These are phyloP conservation scores for Chlorociboria aeruginascens DNA, from an alignment of 495 filamentous ascomycete species.

Conservation along the genomic window DNA sequence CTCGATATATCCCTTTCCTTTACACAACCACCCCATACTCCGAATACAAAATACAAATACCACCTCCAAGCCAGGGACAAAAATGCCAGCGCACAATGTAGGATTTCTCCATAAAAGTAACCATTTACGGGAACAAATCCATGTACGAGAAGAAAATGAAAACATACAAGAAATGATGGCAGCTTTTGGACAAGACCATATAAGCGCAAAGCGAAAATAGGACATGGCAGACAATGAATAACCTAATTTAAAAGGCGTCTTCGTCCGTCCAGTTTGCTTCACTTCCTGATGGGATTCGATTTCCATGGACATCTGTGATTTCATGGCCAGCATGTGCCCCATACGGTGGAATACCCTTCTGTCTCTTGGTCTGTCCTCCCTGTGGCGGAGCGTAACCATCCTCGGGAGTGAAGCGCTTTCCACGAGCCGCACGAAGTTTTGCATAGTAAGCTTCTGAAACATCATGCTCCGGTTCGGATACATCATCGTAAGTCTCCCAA, in stretches of 20 bases:
- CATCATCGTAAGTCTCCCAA: constrained; percentile 87
- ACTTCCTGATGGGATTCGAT: constrained; percentile 37
- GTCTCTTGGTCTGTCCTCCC: constrained; percentile 34
- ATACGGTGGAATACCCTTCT: constrained; percentile 33
- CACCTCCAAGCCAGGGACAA: background rate
- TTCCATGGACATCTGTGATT: constrained; percentile 25
- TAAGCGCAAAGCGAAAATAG: background rate
- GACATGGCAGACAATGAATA: background rate
- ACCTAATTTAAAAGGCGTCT: constrained; percentile 29
- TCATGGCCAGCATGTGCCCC: constrained; percentile 23
- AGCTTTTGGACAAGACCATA: background rate
- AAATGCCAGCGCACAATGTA: background rate
- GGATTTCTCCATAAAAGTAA: constrained; percentile 4
- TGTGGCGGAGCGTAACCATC: constrained; percentile 36
- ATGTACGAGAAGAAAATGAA: constrained; percentile 10
- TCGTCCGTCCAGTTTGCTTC: constrained; percentile 42
- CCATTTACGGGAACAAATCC: constrained; percentile 15
- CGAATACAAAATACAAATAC: constrained; percentile 7
- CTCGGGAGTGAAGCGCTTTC: constrained; percentile 51
- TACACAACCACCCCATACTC: constrained; percentile 11
- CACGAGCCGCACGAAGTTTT: constrained; percentile 51
- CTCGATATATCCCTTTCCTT: constrained; percentile 9
- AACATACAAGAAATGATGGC: background rate
- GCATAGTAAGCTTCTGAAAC: constrained; percentile 66
- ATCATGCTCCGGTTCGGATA: constrained; percentile 61